Percentiles rank a stretch among this genome's conserved stretches.
Conservation (phyloP, 345 rosid genomes). For the Boechera divaricarpa region DNA sequence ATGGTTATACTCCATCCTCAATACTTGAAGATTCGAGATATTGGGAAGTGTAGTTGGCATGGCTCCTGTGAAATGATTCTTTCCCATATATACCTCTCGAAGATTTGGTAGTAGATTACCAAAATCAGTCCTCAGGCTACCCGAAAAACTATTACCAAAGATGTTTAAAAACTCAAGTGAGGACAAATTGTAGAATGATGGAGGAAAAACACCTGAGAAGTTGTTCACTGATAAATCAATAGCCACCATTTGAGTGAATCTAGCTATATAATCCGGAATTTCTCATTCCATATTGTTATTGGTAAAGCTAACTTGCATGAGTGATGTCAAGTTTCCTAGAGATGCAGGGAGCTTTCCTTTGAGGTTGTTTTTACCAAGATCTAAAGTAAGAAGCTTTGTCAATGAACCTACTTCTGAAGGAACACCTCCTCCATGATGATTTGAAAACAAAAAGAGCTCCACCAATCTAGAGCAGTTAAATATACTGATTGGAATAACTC, state of each 20-base stretch:
- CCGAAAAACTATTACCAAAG: background rate
- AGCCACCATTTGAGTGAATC: rapidly evolving
- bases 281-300: background rate
- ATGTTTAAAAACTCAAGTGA: background rate
- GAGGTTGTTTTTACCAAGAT: background rate
- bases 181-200: background rate
- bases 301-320: rapidly evolving
- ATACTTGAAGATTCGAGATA: background rate
- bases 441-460: rapidly evolving
- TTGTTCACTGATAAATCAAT: background rate
- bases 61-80: background rate
- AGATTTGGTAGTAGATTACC: slow-evolving; percentile 2
- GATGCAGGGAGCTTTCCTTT: slow-evolving; percentile 16
- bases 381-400: background rate
- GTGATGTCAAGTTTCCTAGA: background rate
- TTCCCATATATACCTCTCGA: rapidly evolving
- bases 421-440: background rate
- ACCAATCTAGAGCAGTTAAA: slow-evolving; percentile 12
- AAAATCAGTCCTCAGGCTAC: slow-evolving; percentile 1
- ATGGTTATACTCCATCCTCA: background rate
- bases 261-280: background rate
- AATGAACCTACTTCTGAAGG: slow-evolving; percentile 11
- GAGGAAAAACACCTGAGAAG: slow-evolving; percentile 25
- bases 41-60: background rate
- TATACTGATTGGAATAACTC: background rate